A percentile compares a stretch with the other conserved stretches of the same genome.
Conservation (phyloP, 2,329 filamentous ascomycete species). For the Arthroderma uncinatum region DNA sequence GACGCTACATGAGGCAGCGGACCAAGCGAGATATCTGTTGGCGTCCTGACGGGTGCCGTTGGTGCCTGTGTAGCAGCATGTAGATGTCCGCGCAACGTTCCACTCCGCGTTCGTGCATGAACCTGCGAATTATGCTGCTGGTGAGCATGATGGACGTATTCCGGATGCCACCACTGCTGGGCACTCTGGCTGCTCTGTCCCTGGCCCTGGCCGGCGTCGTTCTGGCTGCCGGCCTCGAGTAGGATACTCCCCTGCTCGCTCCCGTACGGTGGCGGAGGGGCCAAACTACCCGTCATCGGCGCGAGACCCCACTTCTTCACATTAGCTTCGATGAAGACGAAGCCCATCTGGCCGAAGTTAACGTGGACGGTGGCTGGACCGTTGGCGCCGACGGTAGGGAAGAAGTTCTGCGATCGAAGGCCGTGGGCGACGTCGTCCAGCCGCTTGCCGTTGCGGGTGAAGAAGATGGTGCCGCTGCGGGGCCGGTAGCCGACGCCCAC, state of each 20-base stretch:
- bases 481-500: slow-evolving; percentile 92
- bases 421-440: slow-evolving; percentile 90
- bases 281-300: slow-evolving; percentile 87
- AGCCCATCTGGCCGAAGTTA: slow-evolving; percentile 95
- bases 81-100: slow-evolving; percentile 57
- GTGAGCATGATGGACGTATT: slow-evolving; percentile 26
- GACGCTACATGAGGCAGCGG: slow-evolving; percentile 64
- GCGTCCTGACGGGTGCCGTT: slow-evolving; percentile 78
- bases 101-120: slow-evolving; percentile 55
- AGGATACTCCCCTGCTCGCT: slow-evolving; percentile 95
- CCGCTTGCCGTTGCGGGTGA: slow-evolving; percentile 93
- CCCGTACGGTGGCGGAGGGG: slow-evolving; percentile 90
- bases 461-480: slow-evolving; percentile 89
- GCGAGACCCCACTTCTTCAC: slow-evolving; percentile 99
- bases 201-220: neutral
- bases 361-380: slow-evolving; percentile 88
- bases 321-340: slow-evolving; percentile 98
- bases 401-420: slow-evolving; percentile 90
- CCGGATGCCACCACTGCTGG: slow-evolving; percentile 15
- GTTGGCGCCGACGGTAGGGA: slow-evolving; percentile 92
- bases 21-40: slow-evolving; percentile 90
- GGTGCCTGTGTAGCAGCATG: slow-evolving; percentile 54
- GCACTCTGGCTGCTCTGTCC: neutral
- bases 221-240: slow-evolving; percentile 60
- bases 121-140: slow-evolving; percentile 40